A percentile compares a stretch with the other conserved stretches of the same genome.
These are phyloP conservation scores for Globisporangium cederbergense DNA, from an alignment of 352 stramenopile species.

Conservation along the genomic window DNA sequence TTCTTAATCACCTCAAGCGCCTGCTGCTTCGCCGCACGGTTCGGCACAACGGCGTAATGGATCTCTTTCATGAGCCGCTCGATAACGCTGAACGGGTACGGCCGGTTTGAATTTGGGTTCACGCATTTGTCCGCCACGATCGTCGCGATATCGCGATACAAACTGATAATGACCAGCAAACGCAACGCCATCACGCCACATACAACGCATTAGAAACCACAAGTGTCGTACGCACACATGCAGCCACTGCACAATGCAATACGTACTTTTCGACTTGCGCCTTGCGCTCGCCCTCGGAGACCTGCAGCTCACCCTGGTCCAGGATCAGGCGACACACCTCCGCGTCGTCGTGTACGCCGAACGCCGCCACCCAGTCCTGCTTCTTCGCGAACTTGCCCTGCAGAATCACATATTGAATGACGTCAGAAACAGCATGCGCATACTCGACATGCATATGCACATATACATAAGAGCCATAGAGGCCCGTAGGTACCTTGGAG, in stretches of 20 bases:
- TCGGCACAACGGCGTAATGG: conserved; percentile 94
- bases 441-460: neutral
- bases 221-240: neutral
- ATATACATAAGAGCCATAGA: neutral
- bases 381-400: conserved; percentile 95
- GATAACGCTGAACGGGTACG: conserved; percentile 97
- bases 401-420: neutral
- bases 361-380: conserved; percentile 92
- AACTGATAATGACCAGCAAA: conserved; percentile 36
- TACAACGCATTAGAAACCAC: neutral
- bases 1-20: conserved; percentile 96
- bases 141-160: conserved; percentile 93
- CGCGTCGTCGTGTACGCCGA: conserved; percentile 91
- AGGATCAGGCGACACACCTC: conserved; percentile 93
- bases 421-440: neutral
- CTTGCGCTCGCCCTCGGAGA: conserved; percentile 94
- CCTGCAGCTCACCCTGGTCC: conserved; percentile 95
- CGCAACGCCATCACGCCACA: neutral
- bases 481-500: conserved; percentile 61
- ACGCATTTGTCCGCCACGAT: conserved; percentile 98
- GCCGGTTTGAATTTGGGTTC: conserved; percentile 92
- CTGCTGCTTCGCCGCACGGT: conserved; percentile 95
- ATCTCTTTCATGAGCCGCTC: conserved; percentile 95
- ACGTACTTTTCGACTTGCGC: conserved; percentile 88
- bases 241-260: neutral